Base-by-base conservation (phyloP, 2,329 filamentous ascomycete genomes). In the Fusarium torulosum region DNA sequence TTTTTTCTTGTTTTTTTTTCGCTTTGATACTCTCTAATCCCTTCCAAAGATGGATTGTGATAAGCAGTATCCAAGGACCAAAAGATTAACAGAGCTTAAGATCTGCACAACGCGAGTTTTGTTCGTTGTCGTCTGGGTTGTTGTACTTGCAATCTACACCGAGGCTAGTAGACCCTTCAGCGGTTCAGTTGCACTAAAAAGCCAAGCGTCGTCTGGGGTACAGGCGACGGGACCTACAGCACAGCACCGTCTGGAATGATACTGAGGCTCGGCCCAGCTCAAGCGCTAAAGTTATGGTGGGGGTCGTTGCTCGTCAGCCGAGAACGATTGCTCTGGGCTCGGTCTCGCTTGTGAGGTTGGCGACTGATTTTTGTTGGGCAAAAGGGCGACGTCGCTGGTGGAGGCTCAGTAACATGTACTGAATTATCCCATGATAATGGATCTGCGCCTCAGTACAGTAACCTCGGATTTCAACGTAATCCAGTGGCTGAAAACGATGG, bases 401-500 rank as follows among this genome's bases (percentile, higher is more conserved):
- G 55, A 45, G 53, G 20, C n/a, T 42, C 21, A 7, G 27, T 33
- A 23, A 31, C 25, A 9, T 25, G 25, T 31, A 14, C 13, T 14
- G 13, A 23, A 23, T 17, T 42, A 17, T 23, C 23, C 40, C 40
- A 25, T 15, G 45, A 17, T 27, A 14, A 37, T 40, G n/a, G 40
- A 31, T 23, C 15, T 47, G 33, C 41, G 37, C 46, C n/a, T 25
- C 38, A 47, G 23, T 25, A 25, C 10, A 25, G 25, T n/a, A 23
- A 43, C 37, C 33, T 63, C 59, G 57, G 51, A 42, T 63, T 63
- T 25, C 31, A 54, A 58, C 53, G 52, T 56, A 64, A 66, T 67
- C 33, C 37, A 44, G 51, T 53, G 47, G 37, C 43, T 54, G 53
- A 56, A 59, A 53, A n/a, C 10, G 21, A 54, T 35, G 19, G 33